A percentile compares a stretch with the other conserved stretches of the same genome.
Conservation (phyloP, 2,329 filamentous ascomycete species). For the Cordyceps cicadae region DNA sequence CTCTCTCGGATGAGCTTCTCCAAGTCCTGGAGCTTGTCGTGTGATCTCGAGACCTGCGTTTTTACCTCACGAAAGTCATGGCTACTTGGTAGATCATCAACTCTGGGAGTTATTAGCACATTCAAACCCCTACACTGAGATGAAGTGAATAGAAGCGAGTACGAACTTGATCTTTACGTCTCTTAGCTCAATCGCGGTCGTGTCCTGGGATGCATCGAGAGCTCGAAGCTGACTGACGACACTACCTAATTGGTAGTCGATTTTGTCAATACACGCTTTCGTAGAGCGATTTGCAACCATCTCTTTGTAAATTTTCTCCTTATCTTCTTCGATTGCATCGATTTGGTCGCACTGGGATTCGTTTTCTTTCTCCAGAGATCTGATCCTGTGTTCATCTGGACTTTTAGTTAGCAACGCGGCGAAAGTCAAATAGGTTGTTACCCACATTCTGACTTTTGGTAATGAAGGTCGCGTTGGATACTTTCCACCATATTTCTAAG, state of each 20-base stretch:
- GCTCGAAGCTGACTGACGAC: neutral
- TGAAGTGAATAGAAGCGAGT: neutral
- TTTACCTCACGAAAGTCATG: neutral
- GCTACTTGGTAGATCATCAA: neutral
- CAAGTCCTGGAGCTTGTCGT: neutral
- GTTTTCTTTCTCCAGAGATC: neutral
- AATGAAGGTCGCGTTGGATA: neutral
- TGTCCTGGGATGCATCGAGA: neutral
- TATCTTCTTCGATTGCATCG: neutral
- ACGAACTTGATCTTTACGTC: neutral
- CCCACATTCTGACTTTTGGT: neutral
- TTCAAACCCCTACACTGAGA: no score
- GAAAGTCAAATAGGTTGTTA: neutral
- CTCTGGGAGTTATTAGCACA: neutral
- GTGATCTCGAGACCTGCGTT: neutral
- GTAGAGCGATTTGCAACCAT: neutral
- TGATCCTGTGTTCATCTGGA: slow-evolving; percentile 1
- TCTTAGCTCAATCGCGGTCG: neutral
- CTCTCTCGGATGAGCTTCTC: neutral
- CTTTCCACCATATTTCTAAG: neutral
- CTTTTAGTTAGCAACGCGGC: neutral
- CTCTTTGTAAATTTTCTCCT: neutral
- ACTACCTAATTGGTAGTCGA: neutral
- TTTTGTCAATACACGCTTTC: neutral
- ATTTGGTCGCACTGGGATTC: neutral